Conservation (phyloP, 2,329 filamentous ascomycete species). For the Sarocladiaceae sp. region DNA sequence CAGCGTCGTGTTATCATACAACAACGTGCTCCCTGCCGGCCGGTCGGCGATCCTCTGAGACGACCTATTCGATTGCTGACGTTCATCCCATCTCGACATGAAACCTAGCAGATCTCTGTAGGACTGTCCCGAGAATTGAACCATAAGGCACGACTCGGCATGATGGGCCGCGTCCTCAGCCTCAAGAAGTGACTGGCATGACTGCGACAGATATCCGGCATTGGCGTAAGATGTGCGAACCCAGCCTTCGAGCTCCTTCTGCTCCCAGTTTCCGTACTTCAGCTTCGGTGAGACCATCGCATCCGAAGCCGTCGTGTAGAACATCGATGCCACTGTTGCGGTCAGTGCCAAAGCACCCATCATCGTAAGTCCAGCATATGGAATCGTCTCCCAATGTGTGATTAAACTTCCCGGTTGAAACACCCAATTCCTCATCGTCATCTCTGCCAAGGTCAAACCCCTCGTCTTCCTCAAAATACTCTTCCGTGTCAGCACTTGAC, state of each 20-base stretch:
- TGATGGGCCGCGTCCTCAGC: conserved; percentile 33
- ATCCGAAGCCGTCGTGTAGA: conserved; percentile 75
- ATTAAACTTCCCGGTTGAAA: conserved; percentile 69
- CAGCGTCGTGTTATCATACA: conserved; percentile 71
- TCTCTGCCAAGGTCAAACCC: conserved; percentile 70
- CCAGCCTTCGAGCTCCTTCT: conserved; percentile 45
- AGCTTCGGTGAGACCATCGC: conserved; percentile 72
- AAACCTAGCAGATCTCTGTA: conserved; percentile 68
- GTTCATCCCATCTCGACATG: conserved; percentile 48
- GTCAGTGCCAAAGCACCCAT: conserved; percentile 61
- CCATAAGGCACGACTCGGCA: conserved; percentile 58
- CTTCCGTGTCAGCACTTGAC: conserved; percentile 68
- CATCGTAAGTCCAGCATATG: conserved; percentile 58
- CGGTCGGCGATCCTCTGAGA: conserved; percentile 35
- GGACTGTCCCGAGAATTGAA: conserved; percentile 65
- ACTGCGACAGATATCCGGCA: conserved; percentile 43
- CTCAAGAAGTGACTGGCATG: conserved; percentile 60
- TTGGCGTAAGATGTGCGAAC: conserved; percentile 64
- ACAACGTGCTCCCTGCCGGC: conserved; percentile 56
- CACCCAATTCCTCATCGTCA: conserved; percentile 74
- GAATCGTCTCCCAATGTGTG: conserved; percentile 62
- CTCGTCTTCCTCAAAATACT: conserved; percentile 56
- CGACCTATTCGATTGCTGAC: conserved; percentile 22
- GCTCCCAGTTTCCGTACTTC: conserved; percentile 50
- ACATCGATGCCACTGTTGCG: conserved; percentile 60